phyloP scores from a whole-genome alignment of 1,284 basidiomycete genomes.

The Heterobasidion parviporum region DNA sequence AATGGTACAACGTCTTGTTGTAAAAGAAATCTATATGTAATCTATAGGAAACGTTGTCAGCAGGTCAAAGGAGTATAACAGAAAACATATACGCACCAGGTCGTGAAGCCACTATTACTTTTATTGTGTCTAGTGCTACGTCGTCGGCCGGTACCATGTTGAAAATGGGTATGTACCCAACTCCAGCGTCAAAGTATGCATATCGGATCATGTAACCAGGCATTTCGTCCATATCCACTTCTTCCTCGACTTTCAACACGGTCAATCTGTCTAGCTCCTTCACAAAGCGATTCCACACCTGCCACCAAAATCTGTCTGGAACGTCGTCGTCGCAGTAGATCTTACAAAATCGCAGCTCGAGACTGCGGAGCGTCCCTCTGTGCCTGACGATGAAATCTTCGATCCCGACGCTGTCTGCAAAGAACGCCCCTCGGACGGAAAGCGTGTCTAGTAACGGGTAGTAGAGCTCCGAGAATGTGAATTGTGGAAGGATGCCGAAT shows the following conservation, averaged over 20 bases:
- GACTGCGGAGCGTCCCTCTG: background rate
- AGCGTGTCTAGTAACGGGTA: slow-evolving; percentile 12
- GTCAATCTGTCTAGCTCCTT: background rate
- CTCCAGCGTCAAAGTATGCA: background rate
- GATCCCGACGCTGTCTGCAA: slow-evolving; percentile 8
- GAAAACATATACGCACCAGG: background rate
- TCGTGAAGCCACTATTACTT: background rate
- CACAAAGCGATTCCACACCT: background rate
- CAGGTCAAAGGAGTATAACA: background rate
- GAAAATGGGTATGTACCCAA: background rate
- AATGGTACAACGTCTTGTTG: too few relatives aligned
- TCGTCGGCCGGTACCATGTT: background rate
- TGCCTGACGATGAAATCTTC: slow-evolving; percentile 16
- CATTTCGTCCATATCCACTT: background rate
- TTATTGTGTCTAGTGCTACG: background rate
- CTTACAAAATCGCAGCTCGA: background rate
- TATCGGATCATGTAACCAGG: background rate
- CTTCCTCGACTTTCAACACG: background rate
- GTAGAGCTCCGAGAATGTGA: slow-evolving; percentile 13
- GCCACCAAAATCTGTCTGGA: background rate
- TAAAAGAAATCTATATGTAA: too few relatives aligned
- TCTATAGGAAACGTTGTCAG: too few relatives aligned
- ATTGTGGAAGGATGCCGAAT: slow-evolving; percentile 9
- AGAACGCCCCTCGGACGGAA: slow-evolving; percentile 11
- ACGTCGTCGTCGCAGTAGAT: background rate